Evolutionary conservation across 768 basidiomycete species (phyloP), one percentile per base, ranked within the genome.

Genomic region (Hemileccinum rubropunctum): DNA sequence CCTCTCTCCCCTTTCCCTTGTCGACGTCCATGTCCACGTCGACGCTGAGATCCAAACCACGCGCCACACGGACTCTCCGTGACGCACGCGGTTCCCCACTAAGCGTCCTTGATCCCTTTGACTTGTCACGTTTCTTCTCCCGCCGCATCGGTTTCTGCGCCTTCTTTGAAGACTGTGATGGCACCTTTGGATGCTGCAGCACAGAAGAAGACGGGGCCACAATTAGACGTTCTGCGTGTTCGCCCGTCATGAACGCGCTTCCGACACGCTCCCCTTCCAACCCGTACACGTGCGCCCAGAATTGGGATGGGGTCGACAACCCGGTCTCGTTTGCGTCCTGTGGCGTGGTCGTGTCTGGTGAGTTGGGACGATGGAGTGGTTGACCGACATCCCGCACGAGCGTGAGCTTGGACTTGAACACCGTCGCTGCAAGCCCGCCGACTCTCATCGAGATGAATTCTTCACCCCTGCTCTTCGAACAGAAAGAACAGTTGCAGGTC

Each of bases 401-500:
- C 3, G 55, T 57, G 20, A 69, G 52, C 12, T 55, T 63, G 20
- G 56, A 33, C 10, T 59, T 66, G 33, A 58, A 42, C 4, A 65
- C 20, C 3, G 59, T 49, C 1, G 59, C 34, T 7, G 61, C 66
- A 11, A 61, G 52, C 13, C 62, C 63, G 3, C 54, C 61, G 1
- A 53, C 52, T 36, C 64, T 56, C 55, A 63, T 63, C 8, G 71
- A 63, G 10, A 79, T 48, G 50, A 79, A 81, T 12, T 60, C 54
- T 45, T 79, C 81, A 6, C 80, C 79, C 6, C 81, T 72, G 50
- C 54, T 70, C 26, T 60, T 53, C 15, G 73, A 67, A 56, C 80
- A 82, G 0, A 6, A 0, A 10, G 76, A 74, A 58, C 81, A 83
- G 39, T 75, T 79, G 62, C 81, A 83, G 9, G 53, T 72, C 9